Conservation (phyloP, 2,329 filamentous ascomycete genomes). For the Microcera coccophila region DNA sequence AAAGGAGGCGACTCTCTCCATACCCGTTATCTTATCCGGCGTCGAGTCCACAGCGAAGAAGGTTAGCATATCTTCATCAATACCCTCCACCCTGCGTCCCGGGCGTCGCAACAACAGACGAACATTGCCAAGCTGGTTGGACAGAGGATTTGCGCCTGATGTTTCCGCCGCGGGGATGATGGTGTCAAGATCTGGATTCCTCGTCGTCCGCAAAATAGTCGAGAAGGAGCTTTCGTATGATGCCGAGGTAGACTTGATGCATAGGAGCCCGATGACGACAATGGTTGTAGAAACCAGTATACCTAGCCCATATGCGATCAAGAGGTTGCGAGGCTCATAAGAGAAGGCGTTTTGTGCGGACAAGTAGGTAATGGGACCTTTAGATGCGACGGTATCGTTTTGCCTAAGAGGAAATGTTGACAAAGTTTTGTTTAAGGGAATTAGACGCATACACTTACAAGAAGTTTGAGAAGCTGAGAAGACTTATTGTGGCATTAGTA, state of each 20-base stretch:
- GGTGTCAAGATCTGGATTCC: slow-evolving; percentile 5
- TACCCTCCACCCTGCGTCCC: too few species aligned
- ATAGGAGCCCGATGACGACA: not conserved
- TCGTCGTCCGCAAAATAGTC: slow-evolving; percentile 7
- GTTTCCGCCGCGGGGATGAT: not conserved
- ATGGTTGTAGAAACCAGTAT: fast-evolving
- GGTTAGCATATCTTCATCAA: too few species aligned
- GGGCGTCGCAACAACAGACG: too few species aligned
- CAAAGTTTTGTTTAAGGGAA: too few species aligned
- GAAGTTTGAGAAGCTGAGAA: slow-evolving; percentile 1
- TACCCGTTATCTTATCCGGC: too few species aligned
- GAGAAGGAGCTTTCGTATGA: slow-evolving; percentile 7
- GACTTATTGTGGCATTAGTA: slow-evolving; percentile 2
- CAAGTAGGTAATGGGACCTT: not conserved
- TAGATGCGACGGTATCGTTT: slow-evolving; percentile 2
- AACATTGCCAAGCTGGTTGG: not conserved
- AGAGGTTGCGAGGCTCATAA: slow-evolving; percentile 9
- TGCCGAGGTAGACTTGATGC: slow-evolving; percentile 1
- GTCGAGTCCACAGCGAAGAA: too few species aligned
- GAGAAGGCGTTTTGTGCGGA: slow-evolving; percentile 2
- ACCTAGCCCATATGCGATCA: slow-evolving; percentile 7
- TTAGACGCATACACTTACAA: not conserved
- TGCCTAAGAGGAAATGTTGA: slow-evolving; percentile 3
- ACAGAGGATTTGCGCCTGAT: slow-evolving; percentile 3
- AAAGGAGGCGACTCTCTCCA: too few species aligned